Percentiles rank a stretch among this genome's conserved stretches.
Conservation (phyloP, 1,284 basidiomycete genomes). For the Moesziomyces sp. region DNA sequence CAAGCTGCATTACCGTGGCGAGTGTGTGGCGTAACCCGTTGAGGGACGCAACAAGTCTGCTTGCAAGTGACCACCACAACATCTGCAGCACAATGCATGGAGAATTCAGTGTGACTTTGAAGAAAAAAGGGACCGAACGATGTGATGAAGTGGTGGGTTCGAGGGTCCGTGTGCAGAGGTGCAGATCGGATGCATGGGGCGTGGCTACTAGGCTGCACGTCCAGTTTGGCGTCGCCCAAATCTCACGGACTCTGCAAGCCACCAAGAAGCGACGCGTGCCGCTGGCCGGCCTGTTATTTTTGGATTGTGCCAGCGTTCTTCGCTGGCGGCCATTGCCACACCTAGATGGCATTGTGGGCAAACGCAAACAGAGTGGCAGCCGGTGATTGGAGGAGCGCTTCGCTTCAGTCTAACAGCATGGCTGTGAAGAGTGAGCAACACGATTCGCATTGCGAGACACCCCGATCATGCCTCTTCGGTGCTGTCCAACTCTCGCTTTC, state of each 20-base stretch:
- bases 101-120: background rate
- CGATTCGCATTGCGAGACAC: background rate
- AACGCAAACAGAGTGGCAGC: too few species aligned
- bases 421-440: too few species aligned
- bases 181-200: background rate
- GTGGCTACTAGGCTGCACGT: background rate
- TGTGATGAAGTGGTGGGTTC: background rate
- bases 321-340: too few species aligned
- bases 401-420: too few species aligned
- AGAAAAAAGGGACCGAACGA: background rate
- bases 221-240: background rate
- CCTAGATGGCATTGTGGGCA: too few species aligned
- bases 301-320: too few species aligned
- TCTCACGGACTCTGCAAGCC: background rate
- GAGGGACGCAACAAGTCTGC: background rate
- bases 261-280: too few species aligned
- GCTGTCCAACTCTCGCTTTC: slow-evolving; percentile 3
- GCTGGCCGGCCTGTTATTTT: too few species aligned
- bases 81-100: background rate
- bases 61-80: background rate
- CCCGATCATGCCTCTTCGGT: background rate
- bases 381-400: too few species aligned
- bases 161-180: background rate
- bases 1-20: background rate
- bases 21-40: background rate